phyloP scores from a whole-genome alignment of 1,139 yeast genomes.

The Candida sanyaensis region DNA sequence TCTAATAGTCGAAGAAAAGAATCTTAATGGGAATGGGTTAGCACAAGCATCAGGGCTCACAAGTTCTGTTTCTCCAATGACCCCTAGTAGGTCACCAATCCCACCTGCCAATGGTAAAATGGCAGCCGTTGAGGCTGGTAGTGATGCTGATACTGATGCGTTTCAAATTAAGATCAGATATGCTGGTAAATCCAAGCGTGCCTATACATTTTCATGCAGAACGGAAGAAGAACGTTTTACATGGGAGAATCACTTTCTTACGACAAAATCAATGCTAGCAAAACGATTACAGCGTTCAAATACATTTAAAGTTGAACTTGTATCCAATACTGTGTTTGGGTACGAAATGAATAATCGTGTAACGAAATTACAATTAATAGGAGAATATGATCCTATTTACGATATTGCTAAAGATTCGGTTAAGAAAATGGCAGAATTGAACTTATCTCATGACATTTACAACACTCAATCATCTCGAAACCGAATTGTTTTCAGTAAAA shows the following conservation, averaged over 20 bases:
- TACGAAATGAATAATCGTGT: constrained; percentile 61
- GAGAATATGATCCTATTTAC: constrained; percentile 66
- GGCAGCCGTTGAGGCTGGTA: constrained; percentile 15
- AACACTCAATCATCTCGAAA: constrained; percentile 22
- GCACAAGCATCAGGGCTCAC: background rate
- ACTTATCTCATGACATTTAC: constrained; percentile 31
- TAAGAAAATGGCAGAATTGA: constrained; percentile 21
- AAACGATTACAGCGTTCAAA: constrained; percentile 46
- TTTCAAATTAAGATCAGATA: constrained; percentile 43
- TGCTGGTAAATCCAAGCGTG: constrained; percentile 47
- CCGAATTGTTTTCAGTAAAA: constrained; percentile 29
- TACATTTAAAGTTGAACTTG: constrained; percentile 54
- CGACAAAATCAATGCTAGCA: constrained; percentile 57
- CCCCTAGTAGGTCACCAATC: constrained; percentile 21
- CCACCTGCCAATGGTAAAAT: constrained; percentile 15
- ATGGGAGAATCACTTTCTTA: constrained; percentile 61
- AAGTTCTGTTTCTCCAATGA: constrained; percentile 17
- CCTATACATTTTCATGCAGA: constrained; percentile 59
- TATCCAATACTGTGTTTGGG: constrained; percentile 65
- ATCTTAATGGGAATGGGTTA: background rate
- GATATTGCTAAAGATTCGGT: constrained; percentile 25
- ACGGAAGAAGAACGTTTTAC: constrained; percentile 53
- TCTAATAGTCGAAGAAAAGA: constrained; percentile 50
- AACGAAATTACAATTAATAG: constrained; percentile 57
- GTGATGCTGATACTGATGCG: constrained; percentile 37